Conservation (phyloP, 495 filamentous ascomycete genomes). For the Aspergillus olivimuriae region DNA sequence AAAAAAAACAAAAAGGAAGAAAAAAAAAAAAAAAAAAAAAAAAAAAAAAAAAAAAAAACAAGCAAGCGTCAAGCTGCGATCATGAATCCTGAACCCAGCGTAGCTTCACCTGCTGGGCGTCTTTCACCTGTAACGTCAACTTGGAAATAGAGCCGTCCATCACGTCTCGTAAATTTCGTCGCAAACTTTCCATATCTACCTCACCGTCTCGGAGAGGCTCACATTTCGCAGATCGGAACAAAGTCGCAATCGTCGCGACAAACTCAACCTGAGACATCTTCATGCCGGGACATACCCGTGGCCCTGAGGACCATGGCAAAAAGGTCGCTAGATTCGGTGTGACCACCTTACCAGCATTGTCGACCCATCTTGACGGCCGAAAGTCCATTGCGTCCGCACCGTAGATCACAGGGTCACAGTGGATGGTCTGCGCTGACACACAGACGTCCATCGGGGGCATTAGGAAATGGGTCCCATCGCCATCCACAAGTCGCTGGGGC, state of each 20-base stretch:
- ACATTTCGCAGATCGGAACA: conserved; percentile 3
- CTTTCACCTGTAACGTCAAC: too few relatives aligned
- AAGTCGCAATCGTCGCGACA: conserved; percentile 1
- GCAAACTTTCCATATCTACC: too few relatives aligned
- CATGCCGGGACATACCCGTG: conserved; percentile 6
- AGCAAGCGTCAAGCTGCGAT: too few relatives aligned
- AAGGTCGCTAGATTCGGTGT: neutral
- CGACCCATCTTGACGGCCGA: conserved; percentile 7
- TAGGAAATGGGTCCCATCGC: neutral
- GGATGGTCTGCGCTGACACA: conserved; percentile 3
- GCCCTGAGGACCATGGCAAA: conserved; percentile 5
- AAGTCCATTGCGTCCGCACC: conserved; percentile 3
- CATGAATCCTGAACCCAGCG: too few relatives aligned
- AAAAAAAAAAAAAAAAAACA: too few relatives aligned
- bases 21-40: too few relatives aligned
- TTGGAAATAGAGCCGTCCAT: too few relatives aligned
- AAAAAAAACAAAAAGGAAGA: too few relatives aligned
- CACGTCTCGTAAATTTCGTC: too few relatives aligned
- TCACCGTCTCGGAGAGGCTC: too few relatives aligned
- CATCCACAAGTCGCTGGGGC: neutral
- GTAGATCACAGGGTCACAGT: conserved; percentile 4
- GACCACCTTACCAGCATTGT: neutral
- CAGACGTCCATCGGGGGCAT: neutral
- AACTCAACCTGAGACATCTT: conserved; percentile 9
- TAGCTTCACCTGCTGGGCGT: too few relatives aligned